Evolutionary conservation across 805 yeast species (phyloP), one percentile per base, ranked within the genome.

Genomic region (Deakozyma indianensis): DNA sequence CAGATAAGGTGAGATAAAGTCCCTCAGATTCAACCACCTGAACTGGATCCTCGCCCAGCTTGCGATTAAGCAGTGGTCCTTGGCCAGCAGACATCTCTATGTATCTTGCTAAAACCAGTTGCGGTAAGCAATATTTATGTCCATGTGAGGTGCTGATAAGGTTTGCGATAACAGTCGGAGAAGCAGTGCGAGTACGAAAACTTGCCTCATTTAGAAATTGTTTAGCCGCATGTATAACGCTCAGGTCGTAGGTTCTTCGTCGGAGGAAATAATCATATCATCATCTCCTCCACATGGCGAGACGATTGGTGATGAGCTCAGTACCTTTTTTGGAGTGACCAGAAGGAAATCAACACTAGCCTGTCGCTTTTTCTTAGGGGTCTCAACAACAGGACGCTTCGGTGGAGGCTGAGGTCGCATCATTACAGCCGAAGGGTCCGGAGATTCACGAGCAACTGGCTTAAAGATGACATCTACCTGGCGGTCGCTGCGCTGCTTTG

Each of bases 401-500:
- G n/a, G n/a, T n/a, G n/a, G n/a, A n/a, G n/a, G n/a, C n/a, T n/a
- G n/a, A n/a, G n/a, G n/a, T n/a, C n/a, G n/a, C n/a, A n/a, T n/a
- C n/a, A n/a, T n/a, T n/a, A n/a, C n/a, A n/a, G n/a, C n/a, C n/a
- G n/a, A n/a, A n/a, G 38, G 18, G 18, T 32, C 38, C 18, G 11
- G 38, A 14, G 38, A n/a, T 32, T 32, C 38, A 4, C 38, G 38
- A 5, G 38, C 20, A 5, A n/a, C 16, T 7, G 38, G 38, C 18
- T 32, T 32, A 20, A 32, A 32, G 5, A 32, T n/a, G 5, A 32
- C 38, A n/a, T 32, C 18, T 7, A 32, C 38, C 38, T 32, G 38
- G 18, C 38, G 38, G 38, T 32, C 38, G 18, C 38, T 32, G 11
- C 38, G 38, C 38, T 32, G 38, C 38, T 32, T 32, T 32, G 38